phyloP scores from a whole-genome alignment of 106 monocot species.

The Chionographis japonica region DNA sequence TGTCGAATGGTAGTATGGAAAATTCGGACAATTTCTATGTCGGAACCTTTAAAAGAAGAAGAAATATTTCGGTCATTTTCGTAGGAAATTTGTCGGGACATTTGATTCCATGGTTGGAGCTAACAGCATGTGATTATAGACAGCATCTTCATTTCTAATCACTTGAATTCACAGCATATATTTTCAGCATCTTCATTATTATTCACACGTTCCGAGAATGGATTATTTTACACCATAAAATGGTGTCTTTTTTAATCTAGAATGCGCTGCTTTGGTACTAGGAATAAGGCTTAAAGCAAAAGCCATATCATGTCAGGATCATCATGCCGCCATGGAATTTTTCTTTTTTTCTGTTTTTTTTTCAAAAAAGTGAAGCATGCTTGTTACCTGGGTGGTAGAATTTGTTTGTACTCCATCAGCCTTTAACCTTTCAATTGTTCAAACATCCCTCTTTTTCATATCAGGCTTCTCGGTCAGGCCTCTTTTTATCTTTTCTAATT shows the following conservation, averaged over 20 bases:
- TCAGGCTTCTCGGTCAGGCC: not conserved
- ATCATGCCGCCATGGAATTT: not conserved
- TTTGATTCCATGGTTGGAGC: no score
- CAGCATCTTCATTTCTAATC: no score
- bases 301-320: conserved; percentile 1
- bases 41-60: no score
- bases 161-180: no score
- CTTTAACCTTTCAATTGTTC: not conserved
- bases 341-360: not conserved
- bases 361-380: not conserved
- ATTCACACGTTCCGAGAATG: not conserved
- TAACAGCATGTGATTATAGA: no score
- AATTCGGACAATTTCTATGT: no score
- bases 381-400: not conserved
- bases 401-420: not conserved
- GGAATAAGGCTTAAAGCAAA: not conserved
- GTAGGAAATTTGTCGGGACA: no score
- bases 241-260: not conserved
- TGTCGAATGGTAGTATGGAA: no score
- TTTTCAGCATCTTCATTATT: no score
- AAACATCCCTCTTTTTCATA: not conserved
- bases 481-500: not conserved
- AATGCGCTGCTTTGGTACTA: not conserved
- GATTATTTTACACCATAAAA: not conserved
- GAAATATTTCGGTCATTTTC: no score